Conservation (phyloP, 495 filamentous ascomycete species). For the Xylaria acuta region DNA sequence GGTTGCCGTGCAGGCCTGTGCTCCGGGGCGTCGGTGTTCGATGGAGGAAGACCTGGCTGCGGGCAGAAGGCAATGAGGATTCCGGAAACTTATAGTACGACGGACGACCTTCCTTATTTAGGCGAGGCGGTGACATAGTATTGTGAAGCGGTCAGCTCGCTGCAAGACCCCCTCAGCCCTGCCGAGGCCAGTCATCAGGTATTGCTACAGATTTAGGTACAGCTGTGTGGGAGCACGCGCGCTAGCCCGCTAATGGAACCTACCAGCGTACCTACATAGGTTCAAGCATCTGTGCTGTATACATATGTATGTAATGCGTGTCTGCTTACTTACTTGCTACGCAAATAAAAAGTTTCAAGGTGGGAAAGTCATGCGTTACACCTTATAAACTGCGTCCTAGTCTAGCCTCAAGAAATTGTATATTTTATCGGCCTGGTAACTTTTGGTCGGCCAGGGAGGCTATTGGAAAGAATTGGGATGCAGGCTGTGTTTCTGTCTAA, state of each 20-base stretch:
- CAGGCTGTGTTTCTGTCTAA: neutral
- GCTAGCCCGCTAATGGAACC: neutral
- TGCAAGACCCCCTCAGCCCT: conserved; percentile 23
- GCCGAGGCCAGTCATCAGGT: neutral
- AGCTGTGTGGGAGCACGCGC: neutral
- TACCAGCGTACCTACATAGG: neutral
- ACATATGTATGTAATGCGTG: neutral
- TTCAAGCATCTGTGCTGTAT: neutral
- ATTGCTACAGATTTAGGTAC: neutral
- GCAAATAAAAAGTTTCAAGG: neutral
- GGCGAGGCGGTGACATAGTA: neutral
- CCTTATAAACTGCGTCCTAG: neutral
- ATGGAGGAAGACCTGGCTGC: neutral
- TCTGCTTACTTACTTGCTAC: neutral
- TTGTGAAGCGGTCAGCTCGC: conserved; percentile 11
- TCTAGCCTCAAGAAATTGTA: neutral
- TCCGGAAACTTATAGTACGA: neutral
- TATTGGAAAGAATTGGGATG: neutral
- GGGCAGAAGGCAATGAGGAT: neutral
- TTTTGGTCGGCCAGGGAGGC: neutral
- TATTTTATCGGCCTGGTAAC: neutral
- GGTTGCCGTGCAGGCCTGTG: too few species aligned
- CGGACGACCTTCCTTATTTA: neutral
- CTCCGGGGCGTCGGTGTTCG: neutral
- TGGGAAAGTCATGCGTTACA: neutral